Evolutionary conservation across 2,329 filamentous ascomycete genomes (phyloP).

Genomic region (Rugonectria rugulosa): DNA sequence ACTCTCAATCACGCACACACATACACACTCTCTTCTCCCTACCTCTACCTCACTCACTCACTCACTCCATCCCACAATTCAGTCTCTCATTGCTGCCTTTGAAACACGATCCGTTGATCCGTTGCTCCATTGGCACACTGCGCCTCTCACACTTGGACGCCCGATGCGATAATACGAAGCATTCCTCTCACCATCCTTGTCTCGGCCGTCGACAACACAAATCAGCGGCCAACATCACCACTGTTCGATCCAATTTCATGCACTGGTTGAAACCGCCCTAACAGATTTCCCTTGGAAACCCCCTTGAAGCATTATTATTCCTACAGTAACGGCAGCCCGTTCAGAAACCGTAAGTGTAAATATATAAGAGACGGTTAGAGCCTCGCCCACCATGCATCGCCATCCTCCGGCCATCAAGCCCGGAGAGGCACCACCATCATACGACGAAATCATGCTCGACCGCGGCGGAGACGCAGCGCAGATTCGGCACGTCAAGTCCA

Average conservation of each 20-base stretch:
- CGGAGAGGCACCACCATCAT: slow-evolving; percentile 35
- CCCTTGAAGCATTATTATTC: too few relatives aligned
- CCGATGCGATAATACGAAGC: not conserved
- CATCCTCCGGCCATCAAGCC: slow-evolving; percentile 27
- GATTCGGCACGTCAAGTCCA: slow-evolving; percentile 33
- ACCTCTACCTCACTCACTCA: too few relatives aligned
- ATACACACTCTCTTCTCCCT: too few relatives aligned
- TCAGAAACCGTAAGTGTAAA: not conserved
- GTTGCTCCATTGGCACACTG: too few relatives aligned
- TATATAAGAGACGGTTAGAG: slow-evolving; percentile 1
- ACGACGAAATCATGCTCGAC: slow-evolving; percentile 40
- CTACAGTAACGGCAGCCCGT: too few relatives aligned
- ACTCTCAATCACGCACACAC: too few relatives aligned
- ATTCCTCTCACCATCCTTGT: not conserved
- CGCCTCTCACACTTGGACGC: not conserved
- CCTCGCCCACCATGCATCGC: slow-evolving; percentile 29
- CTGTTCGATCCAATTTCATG: too few relatives aligned
- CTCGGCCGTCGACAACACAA: not conserved
- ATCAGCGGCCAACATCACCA: not conserved
- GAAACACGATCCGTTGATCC: slow-evolving; percentile 9
- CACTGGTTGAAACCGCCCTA: not conserved
- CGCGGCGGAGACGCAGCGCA: slow-evolving; percentile 25
- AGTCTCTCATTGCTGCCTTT: not conserved
- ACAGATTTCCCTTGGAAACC: too few relatives aligned
- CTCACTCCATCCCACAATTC: not conserved